Conservation (phyloP, 306 rosid species). For the Neltuma alba region DNA sequence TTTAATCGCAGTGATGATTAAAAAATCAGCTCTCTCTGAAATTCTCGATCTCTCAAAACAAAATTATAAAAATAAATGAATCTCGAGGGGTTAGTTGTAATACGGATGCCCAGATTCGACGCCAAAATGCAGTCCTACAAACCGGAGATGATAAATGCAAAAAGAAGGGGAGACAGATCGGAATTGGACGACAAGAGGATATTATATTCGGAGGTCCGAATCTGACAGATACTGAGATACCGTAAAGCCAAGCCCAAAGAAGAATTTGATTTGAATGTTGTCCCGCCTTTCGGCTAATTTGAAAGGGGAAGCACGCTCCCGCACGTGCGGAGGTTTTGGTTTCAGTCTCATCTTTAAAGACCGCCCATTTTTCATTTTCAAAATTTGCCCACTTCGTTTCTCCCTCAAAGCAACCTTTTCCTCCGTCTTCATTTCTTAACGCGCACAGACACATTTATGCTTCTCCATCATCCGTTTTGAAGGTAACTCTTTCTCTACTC, state of each 20-base stretch:
- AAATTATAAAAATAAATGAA: no score
- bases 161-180: no score
- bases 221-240: no score
- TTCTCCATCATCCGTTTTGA: neutral
- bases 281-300: slow-evolving; percentile 10
- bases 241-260: neutral
- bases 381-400: slow-evolving; percentile 51
- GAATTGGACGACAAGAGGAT: no score
- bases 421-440: neutral
- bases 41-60: no score
- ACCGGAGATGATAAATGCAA: no score
- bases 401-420: slow-evolving; percentile 1
- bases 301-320: neutral
- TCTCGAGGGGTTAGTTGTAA: no score
- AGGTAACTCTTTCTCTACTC: neutral
- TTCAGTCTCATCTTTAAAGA: neutral
- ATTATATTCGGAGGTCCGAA: no score
- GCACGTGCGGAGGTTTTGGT: neutral
- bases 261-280: neutral
- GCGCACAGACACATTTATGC: neutral
- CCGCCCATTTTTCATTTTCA: slow-evolving; percentile 58
- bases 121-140: no score
- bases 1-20: no score
- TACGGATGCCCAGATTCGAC: no score
- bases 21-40: no score